These are phyloP conservation scores for Fusarium austroafricanum DNA, from an alignment of 2,329 filamentous ascomycete genomes.

Conservation along the genomic window DNA sequence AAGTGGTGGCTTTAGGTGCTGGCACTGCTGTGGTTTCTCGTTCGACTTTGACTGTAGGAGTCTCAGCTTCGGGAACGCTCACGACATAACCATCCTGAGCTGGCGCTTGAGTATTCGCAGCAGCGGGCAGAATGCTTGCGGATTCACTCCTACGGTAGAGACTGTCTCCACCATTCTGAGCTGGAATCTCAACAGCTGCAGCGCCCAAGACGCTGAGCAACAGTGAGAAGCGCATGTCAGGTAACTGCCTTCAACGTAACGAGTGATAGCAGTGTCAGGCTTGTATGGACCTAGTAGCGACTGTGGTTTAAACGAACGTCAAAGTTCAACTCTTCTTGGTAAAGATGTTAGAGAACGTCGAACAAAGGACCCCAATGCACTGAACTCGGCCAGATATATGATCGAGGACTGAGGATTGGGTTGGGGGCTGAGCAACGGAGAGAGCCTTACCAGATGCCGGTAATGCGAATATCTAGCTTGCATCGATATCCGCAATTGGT, in stretches of 20 bases:
- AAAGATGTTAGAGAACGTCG: slow-evolving; percentile 17
- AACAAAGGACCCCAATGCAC: slow-evolving; percentile 1
- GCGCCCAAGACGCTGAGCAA: slow-evolving; percentile 37
- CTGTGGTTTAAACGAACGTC: slow-evolving; percentile 33
- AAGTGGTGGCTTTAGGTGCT: slow-evolving; percentile 8
- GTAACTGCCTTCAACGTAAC: slow-evolving; percentile 6
- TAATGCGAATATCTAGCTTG: slow-evolving; percentile 19
- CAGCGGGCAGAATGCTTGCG: slow-evolving; percentile 5
- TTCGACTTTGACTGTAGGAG: neutral
- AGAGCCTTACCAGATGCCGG: slow-evolving; percentile 38
- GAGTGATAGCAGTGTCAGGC: slow-evolving; percentile 23
- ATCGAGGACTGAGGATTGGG: slow-evolving; percentile 20
- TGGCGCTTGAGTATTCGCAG: neutral
- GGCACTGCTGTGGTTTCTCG: slow-evolving; percentile 5
- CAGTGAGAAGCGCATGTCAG: slow-evolving; percentile 41
- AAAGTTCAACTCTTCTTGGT: slow-evolving; percentile 8
- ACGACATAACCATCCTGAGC: slow-evolving; percentile 20
- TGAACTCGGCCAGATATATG: slow-evolving; percentile 34
- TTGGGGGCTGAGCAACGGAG: slow-evolving; percentile 41
- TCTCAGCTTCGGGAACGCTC: slow-evolving; percentile 1
- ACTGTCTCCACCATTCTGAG: slow-evolving; percentile 6
- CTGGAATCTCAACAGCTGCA: slow-evolving; percentile 30
- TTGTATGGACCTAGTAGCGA: slow-evolving; percentile 27
- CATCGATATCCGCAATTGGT: slow-evolving; percentile 26
- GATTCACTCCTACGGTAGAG: slow-evolving; percentile 25